Conservation (phyloP, 1,284 basidiomycete genomes). For the Boletus subluridellus region DNA sequence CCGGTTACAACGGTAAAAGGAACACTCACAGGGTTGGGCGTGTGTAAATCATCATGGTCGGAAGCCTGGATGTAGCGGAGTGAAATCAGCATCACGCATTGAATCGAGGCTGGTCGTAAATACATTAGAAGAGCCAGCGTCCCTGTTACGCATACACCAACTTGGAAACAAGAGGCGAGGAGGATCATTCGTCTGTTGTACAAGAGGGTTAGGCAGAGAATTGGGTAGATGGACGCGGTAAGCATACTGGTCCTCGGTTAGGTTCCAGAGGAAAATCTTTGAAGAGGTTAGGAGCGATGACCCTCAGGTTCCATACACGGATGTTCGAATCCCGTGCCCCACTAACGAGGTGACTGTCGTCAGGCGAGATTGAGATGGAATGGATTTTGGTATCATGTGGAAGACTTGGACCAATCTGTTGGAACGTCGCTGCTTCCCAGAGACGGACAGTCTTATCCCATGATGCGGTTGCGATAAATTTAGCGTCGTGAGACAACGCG, state of each 20-base stretch:
- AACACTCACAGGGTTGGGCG: neutral
- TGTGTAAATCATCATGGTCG: neutral
- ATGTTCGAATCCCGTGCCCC: conserved; percentile 14
- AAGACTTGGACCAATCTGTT: conserved; percentile 20
- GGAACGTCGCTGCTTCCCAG: conserved; percentile 20
- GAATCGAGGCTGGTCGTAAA: too few species aligned
- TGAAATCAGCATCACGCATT: neutral
- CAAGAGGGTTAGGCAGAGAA: neutral
- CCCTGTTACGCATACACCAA: neutral
- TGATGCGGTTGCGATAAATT: conserved; percentile 24
- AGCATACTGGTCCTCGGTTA: conserved; percentile 12
- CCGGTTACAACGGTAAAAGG: neutral
- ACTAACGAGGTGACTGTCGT: conserved; percentile 16
- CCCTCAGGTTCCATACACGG: conserved; percentile 15
- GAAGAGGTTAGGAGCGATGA: conserved; percentile 18
- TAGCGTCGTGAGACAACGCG: neutral
- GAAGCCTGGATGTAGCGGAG: neutral
- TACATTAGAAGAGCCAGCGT: neutral
- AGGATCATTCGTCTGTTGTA: neutral
- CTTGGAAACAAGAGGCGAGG: neutral
- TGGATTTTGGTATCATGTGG: conserved; percentile 12
- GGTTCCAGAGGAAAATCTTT: conserved; percentile 12
- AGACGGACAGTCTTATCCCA: conserved; percentile 25
- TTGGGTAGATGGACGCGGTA: too few species aligned
- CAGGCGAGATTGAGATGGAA: conserved; percentile 21